Conservation (phyloP, 257 asterid species). For the Verbena officinalis region DNA sequence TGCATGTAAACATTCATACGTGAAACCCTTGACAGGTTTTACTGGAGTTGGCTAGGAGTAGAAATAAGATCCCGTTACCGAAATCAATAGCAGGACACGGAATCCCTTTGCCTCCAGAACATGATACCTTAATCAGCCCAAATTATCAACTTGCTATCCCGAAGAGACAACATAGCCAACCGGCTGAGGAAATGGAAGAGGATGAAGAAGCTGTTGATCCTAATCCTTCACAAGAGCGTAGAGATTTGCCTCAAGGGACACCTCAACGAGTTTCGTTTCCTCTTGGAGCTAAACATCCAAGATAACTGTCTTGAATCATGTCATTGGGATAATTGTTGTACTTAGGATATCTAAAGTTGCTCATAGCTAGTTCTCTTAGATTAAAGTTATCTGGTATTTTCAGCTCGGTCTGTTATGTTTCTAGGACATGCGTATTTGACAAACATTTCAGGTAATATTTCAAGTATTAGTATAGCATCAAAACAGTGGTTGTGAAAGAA, state of each 20-base stretch:
- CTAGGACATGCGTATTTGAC: too few relatives aligned
- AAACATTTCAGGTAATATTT: too few relatives aligned
- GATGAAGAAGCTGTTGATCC: constrained; percentile 61
- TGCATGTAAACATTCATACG: not conserved
- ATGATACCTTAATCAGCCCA: constrained; percentile 82
- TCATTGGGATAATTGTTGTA: not conserved
- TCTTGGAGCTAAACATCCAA: constrained; percentile 60
- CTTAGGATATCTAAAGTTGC: not conserved
- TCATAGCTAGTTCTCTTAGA: too few relatives aligned
- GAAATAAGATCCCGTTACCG: constrained; percentile 79
- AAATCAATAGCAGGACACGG: constrained; percentile 60
- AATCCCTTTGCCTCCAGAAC: constrained; percentile 79
- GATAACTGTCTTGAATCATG: not conserved
- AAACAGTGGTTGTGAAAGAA: not conserved
- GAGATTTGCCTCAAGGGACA: constrained; percentile 59
- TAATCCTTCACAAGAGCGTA: constrained; percentile 46
- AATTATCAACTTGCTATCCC: constrained; percentile 82
- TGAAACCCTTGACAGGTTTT: constrained; percentile 53
- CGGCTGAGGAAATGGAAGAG: constrained; percentile 77
- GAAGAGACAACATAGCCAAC: constrained; percentile 46
- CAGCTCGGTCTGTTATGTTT: not conserved
- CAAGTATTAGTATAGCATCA: too few relatives aligned
- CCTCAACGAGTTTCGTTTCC: constrained; percentile 84
- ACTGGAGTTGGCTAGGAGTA: constrained; percentile 80
- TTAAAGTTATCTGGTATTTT: too few relatives aligned